Evolutionary conservation across 495 filamentous ascomycete genomes (phyloP).

Genomic region (Podospora didyma): DNA sequence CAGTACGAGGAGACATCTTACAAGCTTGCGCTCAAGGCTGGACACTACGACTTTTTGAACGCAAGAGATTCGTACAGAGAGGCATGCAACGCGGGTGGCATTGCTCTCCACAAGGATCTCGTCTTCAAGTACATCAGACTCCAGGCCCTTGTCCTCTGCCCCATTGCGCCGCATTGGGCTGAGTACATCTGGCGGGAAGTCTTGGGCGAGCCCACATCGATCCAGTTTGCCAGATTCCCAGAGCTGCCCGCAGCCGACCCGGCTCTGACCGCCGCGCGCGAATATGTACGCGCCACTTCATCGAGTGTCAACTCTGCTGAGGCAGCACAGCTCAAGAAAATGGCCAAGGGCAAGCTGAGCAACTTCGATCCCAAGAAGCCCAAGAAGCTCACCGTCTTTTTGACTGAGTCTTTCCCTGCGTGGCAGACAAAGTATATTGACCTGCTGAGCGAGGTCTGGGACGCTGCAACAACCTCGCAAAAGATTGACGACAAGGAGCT

Average conservation of each 20-base stretch:
- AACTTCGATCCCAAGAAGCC: slow-evolving; percentile 83
- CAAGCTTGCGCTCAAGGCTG: slow-evolving; percentile 88
- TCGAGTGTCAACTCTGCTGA: slow-evolving; percentile 85
- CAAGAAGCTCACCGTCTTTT: slow-evolving; percentile 87
- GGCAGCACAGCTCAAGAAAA: slow-evolving; percentile 71
- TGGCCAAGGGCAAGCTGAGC: slow-evolving; percentile 80
- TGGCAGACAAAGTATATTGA: slow-evolving; percentile 95
- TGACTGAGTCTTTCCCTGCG: slow-evolving; percentile 68
- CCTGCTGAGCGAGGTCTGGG: slow-evolving; percentile 60
- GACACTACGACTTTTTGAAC: slow-evolving; percentile 81
- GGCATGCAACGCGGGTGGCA: slow-evolving; percentile 62
- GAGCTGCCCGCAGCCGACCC: slow-evolving; percentile 57
- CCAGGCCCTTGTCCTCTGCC: slow-evolving; percentile 54
- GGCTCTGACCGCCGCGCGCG: slow-evolving; percentile 67
- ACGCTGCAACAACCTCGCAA: slow-evolving; percentile 34
- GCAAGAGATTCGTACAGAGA: slow-evolving; percentile 91
- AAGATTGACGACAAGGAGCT: slow-evolving; percentile 75
- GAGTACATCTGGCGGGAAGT: slow-evolving; percentile 93
- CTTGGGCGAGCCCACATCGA: slow-evolving; percentile 65
- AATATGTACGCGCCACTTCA: slow-evolving; percentile 72
- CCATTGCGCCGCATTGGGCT: slow-evolving; percentile 88
- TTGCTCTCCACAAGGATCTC: slow-evolving; percentile 79
- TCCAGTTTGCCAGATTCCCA: slow-evolving; percentile 80
- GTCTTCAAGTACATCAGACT: slow-evolving; percentile 75
- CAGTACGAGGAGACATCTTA: slow-evolving; percentile 80